Base-by-base conservation (phyloP, 1,284 basidiomycete species). In the Trametes hirsuta region DNA sequence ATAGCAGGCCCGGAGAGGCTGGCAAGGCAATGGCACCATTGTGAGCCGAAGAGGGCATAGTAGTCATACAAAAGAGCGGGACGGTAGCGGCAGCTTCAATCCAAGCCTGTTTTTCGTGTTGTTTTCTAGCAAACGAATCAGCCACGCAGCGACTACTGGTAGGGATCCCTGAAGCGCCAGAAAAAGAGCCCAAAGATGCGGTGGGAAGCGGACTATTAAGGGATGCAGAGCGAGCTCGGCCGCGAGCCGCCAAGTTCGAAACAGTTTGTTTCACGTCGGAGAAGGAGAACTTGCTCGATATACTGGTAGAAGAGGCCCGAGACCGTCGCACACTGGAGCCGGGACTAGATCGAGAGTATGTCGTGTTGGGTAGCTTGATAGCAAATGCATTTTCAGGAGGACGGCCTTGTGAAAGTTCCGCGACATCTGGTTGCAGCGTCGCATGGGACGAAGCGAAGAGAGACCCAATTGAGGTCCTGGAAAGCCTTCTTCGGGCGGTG, bases 381-480 rank as follows among this genome's bases (percentile, higher is more conserved):
- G 21, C 44, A 25, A 46, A 46, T 9, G 44, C 22, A 24, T 25
- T 1, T 15, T 10, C 44, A 25, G 44, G 4, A 25, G 22, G 4
- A 25, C 30, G 30, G 30, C 12, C 11, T 18, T 12, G 6, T 12
- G 39, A 12, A 12, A 40, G 11, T 12, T 40, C 39, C 4, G 39
- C 30, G 30, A 8, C 8, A 8, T 51, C 59, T 24, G 36, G 47
- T 25, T 47, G 51, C 6, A 49, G 24, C 6, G 47, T 53, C 21
- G 51, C 51, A 22, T 48, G 62, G 39, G 58, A 63, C 6, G 53
- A 39, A 3, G 46, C 44, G 37, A 66, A 59, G 6, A 64, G 55
- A 34, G 59, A 51, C 3, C 58, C 60, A 30, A 66, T 40, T 30
- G 62, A 47, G 14, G 65, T 53, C 40, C 53, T 60, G 8, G 59